Conservation (phyloP, 129 eudicot genomes). For the Rutidosis leptorrhynchoides region DNA sequence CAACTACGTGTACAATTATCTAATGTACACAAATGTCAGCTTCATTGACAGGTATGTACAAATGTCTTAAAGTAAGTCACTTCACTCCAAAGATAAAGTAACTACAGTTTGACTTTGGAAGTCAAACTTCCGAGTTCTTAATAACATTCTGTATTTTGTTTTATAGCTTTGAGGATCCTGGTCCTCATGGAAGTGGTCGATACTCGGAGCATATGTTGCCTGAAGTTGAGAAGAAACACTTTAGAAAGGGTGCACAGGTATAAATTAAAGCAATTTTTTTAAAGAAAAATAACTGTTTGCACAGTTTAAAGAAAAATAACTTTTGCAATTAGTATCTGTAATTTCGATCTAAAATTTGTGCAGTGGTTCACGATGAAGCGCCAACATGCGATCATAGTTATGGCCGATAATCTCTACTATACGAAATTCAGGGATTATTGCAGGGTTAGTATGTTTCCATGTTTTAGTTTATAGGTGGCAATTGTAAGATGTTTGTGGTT, state of each 20-base stretch:
- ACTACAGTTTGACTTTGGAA: constrained; percentile 6
- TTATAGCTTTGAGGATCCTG: constrained; percentile 89
- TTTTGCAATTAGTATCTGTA: background rate
- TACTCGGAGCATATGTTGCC: constrained; percentile 91
- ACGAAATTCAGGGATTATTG: constrained; percentile 61
- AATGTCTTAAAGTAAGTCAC: background rate
- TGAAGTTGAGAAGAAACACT: constrained; percentile 73
- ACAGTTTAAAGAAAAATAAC: background rate
- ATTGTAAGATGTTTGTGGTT: background rate
- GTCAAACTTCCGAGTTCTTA: constrained; percentile 11
- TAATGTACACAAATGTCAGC: constrained; percentile 88
- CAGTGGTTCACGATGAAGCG: constrained; percentile 97
- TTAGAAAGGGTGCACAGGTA: constrained; percentile 97
- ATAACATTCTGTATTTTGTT: constrained; percentile 14
- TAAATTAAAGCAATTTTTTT: background rate
- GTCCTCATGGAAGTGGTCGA: constrained; percentile 96
- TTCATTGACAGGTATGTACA: constrained; percentile 73
- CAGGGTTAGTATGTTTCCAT: constrained; percentile 41
- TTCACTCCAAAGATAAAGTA: background rate
- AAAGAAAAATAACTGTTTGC: no score
- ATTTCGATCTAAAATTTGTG: constrained; percentile 17
- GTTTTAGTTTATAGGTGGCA: background rate
- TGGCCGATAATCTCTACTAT: constrained; percentile 77
- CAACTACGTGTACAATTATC: constrained; percentile 82
- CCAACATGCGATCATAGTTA: constrained; percentile 65